Evolutionary conservation across 2,329 filamentous ascomycete genomes (phyloP).

Genomic region (Calycina herbarum): DNA sequence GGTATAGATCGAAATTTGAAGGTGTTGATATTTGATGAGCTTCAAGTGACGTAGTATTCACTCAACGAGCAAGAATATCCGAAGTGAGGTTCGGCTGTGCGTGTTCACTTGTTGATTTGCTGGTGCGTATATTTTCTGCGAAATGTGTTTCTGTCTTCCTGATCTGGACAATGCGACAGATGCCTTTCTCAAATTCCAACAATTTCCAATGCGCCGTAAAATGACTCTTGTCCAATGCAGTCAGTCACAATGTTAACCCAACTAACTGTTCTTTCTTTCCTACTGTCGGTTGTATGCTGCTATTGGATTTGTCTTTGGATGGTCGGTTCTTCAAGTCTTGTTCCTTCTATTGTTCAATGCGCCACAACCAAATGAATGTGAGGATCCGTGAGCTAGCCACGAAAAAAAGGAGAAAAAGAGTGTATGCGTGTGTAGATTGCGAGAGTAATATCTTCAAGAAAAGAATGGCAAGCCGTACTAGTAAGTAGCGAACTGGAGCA

Average conservation of each 20-base stretch:
- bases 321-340: not conserved
- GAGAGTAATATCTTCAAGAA: conserved; percentile 18
- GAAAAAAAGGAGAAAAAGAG: conserved; percentile 17
- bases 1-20: not conserved
- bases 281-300: not conserved
- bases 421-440: conserved; percentile 10
- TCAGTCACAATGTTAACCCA: not conserved
- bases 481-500: conserved; percentile 9
- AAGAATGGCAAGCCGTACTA: conserved; percentile 19
- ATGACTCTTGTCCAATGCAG: not conserved
- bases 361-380: conserved; percentile 22
- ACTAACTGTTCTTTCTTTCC: not conserved
- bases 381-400: conserved; percentile 25
- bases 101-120: not conserved
- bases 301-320: not conserved
- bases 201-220: not conserved
- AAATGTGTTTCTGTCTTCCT: not conserved
- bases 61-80: not conserved
- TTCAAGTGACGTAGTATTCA: not conserved
- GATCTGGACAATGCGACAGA: not conserved
- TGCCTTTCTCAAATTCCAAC: not conserved
- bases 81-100: not conserved
- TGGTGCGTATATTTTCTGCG: not conserved
- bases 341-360: conserved; percentile 9
- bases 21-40: not conserved